Conservation (phyloP, 495 filamentous ascomycete species). For the Rhizodiscina lignyota region DNA sequence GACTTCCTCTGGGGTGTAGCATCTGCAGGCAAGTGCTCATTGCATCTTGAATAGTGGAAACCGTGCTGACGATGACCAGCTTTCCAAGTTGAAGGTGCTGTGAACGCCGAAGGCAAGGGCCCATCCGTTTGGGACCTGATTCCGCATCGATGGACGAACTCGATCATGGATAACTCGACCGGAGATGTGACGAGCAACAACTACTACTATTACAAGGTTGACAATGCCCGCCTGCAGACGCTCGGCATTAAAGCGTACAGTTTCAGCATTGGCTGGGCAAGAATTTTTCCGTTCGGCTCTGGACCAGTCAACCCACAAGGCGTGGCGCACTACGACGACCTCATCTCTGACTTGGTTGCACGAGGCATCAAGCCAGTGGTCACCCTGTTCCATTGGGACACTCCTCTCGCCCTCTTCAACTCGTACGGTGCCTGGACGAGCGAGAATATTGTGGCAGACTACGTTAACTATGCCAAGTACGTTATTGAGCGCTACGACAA, state of each 20-base stretch:
- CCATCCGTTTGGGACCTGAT: constrained; percentile 18
- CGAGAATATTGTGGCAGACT: constrained; percentile 24
- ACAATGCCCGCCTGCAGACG: constrained; percentile 23
- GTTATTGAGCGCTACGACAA: constrained; percentile 26
- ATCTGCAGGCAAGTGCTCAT: too few relatives aligned
- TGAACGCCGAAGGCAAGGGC: constrained; percentile 13
- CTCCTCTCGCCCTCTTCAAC: constrained; percentile 27
- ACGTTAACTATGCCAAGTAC: constrained; percentile 26
- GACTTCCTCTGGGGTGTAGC: constrained; percentile 19
- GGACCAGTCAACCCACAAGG: constrained; percentile 25
- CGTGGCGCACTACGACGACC: constrained; percentile 26
- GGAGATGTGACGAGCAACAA: constrained; percentile 25
- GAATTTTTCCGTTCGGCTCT: constrained; percentile 26
- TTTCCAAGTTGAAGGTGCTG: constrained; percentile 19
- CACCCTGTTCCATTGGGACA: constrained; percentile 31
- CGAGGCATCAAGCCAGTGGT: constrained; percentile 24
- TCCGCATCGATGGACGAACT: constrained; percentile 18
- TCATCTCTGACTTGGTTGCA: constrained; percentile 24
- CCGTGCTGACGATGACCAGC: too few relatives aligned
- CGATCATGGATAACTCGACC: constrained; percentile 23
- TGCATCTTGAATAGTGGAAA: too few relatives aligned
- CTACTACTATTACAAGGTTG: constrained; percentile 29
- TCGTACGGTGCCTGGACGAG: constrained; percentile 27
- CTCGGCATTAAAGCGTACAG: constrained; percentile 24
- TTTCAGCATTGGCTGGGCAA: constrained; percentile 27